Conservation (phyloP, 306 rosid genomes). For the Cotoneaster glaucophyllus region DNA sequence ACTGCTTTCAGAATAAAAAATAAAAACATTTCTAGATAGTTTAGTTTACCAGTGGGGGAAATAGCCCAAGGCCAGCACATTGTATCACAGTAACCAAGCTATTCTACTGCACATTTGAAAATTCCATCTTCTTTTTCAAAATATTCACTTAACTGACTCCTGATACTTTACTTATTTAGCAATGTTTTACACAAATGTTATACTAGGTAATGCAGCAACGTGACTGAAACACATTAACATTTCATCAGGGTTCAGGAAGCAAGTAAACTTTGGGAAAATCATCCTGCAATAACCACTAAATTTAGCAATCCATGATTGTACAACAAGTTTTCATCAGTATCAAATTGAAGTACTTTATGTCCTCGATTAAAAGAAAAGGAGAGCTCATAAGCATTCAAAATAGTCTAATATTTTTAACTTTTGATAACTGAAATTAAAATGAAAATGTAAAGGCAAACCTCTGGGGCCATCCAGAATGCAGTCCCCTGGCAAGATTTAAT, state of each 20-base stretch:
- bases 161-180: background rate
- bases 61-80: too few species aligned
- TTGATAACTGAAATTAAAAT: constrained; percentile 3
- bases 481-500: constrained; percentile 79
- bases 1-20: background rate
- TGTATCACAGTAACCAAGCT: too few species aligned
- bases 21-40: background rate
- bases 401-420: background rate
- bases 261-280: background rate
- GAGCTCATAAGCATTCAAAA: background rate
- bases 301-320: background rate
- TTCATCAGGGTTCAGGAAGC: background rate
- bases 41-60: too few species aligned
- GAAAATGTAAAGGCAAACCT: constrained; percentile 56
- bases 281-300: background rate
- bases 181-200: background rate
- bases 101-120: too few species aligned
- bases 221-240: background rate
- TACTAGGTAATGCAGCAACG: background rate
- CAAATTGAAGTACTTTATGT: background rate
- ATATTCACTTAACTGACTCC: background rate
- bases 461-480: constrained; percentile 98
- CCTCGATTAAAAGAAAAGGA: background rate
- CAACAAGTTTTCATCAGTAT: background rate
- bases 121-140: background rate